Conservation (phyloP, 129 eudicot genomes). For the Sambucus nigra region DNA sequence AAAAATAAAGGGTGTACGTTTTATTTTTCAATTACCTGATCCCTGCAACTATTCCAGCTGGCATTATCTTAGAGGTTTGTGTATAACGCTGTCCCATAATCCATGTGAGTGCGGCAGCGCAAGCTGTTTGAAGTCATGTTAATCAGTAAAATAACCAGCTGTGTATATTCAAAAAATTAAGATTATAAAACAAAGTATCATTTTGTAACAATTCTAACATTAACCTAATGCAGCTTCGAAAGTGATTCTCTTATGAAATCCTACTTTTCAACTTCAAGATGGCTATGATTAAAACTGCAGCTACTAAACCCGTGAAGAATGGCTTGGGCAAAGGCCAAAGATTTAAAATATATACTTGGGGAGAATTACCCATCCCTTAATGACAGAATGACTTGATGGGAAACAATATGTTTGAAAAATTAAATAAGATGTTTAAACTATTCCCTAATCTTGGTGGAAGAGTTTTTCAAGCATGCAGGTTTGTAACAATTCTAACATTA, state of each 20-base stretch:
- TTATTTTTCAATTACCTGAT: constrained; percentile 43
- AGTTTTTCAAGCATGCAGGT: background rate
- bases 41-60: constrained; percentile 82
- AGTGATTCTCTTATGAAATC: background rate
- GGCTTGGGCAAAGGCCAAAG: too few relatives aligned
- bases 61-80: constrained; percentile 78
- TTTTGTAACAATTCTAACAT: background rate
- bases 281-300: background rate
- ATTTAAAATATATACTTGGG: background rate
- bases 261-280: background rate
- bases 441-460: background rate
- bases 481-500: background rate
- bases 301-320: background rate
- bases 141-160: constrained; percentile 6
- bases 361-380: background rate
- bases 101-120: constrained; percentile 66
- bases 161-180: background rate
- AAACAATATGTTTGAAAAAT: too few relatives aligned
- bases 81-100: constrained; percentile 78
- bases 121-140: constrained; percentile 28
- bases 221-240: background rate
- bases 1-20: too few relatives aligned
- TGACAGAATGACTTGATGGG: too few relatives aligned
- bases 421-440: background rate
- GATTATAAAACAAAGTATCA: too few relatives aligned